Evolutionary conservation across 257 asterid species (phyloP).

Genomic region (Rhazya stricta): DNA sequence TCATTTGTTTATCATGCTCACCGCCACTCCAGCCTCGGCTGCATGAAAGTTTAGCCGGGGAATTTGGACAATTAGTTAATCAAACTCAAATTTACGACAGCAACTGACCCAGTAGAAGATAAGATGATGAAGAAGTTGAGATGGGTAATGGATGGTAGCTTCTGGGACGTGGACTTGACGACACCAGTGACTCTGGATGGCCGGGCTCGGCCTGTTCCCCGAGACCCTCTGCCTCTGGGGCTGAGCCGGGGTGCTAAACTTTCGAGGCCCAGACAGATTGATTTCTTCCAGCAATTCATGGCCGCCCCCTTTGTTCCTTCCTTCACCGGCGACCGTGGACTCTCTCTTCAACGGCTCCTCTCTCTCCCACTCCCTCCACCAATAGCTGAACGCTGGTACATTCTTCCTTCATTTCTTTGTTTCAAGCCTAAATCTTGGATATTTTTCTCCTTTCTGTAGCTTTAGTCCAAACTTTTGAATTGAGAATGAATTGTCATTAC

Average conservation of each 20-base stretch:
- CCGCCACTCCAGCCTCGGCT: neutral
- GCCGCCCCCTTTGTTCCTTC: conserved; percentile 71
- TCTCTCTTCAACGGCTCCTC: conserved; percentile 55
- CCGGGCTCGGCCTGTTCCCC: conserved; percentile 53
- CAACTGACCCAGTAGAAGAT: neutral
- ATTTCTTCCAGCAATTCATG: conserved; percentile 91
- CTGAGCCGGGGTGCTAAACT: conserved; percentile 55
- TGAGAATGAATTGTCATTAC: neutral
- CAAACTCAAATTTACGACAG: neutral
- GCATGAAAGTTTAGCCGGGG: neutral
- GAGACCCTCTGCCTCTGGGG: conserved; percentile 57
- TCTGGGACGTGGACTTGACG: conserved; percentile 74
- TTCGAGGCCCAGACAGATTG: conserved; percentile 63
- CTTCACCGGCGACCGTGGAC: conserved; percentile 34
- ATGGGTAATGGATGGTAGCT: conserved; percentile 75
- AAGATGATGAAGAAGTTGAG: conserved; percentile 64
- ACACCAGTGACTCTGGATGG: conserved; percentile 72
- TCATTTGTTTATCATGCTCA: too few species aligned
- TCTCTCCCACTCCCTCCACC: conserved; percentile 52
- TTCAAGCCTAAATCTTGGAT: neutral
- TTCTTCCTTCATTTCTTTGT: neutral
- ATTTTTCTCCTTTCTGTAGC: too few species aligned
- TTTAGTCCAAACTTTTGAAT: neutral
- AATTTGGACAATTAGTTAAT: too few species aligned
- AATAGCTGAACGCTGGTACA: conserved; percentile 49